A percentile compares a stretch with the other conserved stretches of the same genome.
Evolutionary conservation across 2,329 filamentous ascomycete species (phyloP).

Genomic region (Clarireedia paspali): DNA sequence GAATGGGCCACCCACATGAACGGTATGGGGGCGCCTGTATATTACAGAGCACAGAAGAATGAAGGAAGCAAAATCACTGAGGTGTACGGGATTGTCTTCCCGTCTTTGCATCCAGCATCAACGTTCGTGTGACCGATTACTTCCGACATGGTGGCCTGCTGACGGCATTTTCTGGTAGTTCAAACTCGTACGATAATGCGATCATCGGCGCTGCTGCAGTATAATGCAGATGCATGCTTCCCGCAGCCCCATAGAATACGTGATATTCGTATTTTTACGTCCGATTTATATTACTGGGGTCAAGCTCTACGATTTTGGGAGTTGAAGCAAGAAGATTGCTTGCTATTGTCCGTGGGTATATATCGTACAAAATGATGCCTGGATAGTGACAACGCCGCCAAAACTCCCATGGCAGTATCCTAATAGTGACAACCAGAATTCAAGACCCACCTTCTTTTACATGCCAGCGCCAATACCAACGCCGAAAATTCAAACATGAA

Average conservation of each 20-base stretch:
- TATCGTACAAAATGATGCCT: neutral
- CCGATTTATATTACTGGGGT: neutral
- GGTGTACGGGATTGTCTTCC: neutral
- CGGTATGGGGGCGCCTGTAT: too few species aligned
- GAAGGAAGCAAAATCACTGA: neutral
- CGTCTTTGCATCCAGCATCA: neutral
- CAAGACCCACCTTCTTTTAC: neutral
- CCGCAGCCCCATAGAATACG: neutral
- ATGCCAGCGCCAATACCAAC: neutral
- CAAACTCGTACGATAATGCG: neutral
- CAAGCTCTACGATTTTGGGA: neutral
- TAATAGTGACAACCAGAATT: neutral
- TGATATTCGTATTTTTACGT: neutral
- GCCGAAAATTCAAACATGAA: neutral
- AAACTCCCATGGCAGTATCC: neutral
- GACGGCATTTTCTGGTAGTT: neutral
- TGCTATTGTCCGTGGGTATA: neutral
- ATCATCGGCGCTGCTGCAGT: neutral
- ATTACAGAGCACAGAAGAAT: too few species aligned
- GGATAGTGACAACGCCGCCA: neutral
- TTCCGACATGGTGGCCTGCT: neutral
- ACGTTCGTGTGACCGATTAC: neutral
- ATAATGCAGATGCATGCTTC: neutral
- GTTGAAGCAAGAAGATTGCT: neutral
- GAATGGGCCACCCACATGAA: too few species aligned